Conservation (phyloP, 2,329 filamentous ascomycete genomes). For the Teratosphaeriaceae sp. region DNA sequence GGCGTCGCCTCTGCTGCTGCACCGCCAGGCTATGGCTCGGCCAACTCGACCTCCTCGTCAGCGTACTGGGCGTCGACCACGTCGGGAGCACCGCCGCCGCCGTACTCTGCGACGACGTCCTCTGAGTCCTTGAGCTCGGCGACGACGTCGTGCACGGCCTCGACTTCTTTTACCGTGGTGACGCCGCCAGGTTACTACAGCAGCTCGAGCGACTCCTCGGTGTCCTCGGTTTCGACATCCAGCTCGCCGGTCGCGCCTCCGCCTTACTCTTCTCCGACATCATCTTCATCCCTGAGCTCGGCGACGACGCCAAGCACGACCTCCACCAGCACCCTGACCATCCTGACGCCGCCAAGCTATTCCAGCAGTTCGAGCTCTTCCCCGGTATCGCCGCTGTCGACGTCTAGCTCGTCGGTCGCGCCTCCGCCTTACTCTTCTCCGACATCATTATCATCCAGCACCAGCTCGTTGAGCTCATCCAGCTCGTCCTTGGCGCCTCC, state of each 20-base stretch:
- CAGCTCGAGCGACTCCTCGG: not conserved
- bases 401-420: not conserved
- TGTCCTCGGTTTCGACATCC: not conserved
- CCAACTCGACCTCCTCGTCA: not conserved
- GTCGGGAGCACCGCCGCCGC: not conserved
- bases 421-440: not conserved
- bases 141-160: not conserved
- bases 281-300: not conserved
- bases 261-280: not conserved
- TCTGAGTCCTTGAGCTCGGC: not conserved
- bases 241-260: not conserved
- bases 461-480: not conserved
- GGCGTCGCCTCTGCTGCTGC: constrained; percentile 2
- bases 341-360: not conserved
- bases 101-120: not conserved
- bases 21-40: not conserved
- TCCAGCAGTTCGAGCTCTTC: not conserved
- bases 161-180: not conserved
- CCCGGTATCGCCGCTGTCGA: not conserved
- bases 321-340: not conserved
- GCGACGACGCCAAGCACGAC: not conserved
- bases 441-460: not conserved
- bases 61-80: not conserved
- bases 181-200: not conserved
- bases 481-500: too few species aligned